phyloP scores from a whole-genome alignment of 257 asterid genomes.

The Capsicum rhomboideum region DNA sequence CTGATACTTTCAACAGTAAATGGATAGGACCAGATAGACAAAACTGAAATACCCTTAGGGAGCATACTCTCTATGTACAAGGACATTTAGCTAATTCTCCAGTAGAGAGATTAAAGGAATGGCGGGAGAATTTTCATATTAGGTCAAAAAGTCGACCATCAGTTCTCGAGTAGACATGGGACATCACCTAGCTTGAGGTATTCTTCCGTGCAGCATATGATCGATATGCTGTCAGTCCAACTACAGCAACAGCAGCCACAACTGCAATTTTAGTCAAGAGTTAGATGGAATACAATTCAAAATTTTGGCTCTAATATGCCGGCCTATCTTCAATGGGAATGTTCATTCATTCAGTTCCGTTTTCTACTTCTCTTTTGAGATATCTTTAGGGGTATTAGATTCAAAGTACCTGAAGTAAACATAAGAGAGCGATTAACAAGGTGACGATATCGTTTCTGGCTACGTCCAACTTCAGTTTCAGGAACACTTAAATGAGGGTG shows the following conservation, averaged over 20 bases:
- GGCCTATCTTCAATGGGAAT: background rate
- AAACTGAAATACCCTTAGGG: background rate
- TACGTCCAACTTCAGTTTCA: slow-evolving; percentile 78
- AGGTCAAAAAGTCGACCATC: background rate
- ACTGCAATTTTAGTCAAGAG: slow-evolving; percentile 39
- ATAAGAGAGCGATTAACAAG: slow-evolving; percentile 56
- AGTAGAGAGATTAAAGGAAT: background rate
- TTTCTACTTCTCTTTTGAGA: background rate
- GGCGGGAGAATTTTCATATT: background rate
- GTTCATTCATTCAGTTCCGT: background rate
- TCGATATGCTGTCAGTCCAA: slow-evolving; percentile 82
- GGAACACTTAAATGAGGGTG: slow-evolving; percentile 83
- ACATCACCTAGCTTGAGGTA: slow-evolving; percentile 20
- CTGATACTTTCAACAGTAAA: background rate
- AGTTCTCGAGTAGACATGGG: background rate
- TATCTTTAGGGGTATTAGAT: background rate
- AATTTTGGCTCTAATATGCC: background rate
- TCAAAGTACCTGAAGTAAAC: slow-evolving; percentile 62
- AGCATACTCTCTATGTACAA: background rate
- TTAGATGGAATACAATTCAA: background rate
- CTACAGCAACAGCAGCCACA: slow-evolving; percentile 74
- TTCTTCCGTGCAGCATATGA: slow-evolving; percentile 74
- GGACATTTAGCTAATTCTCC: background rate
- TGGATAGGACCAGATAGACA: background rate
- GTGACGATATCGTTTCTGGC: slow-evolving; percentile 47